A percentile compares a stretch with the other conserved stretches of the same genome.
Conservation (phyloP, 768 basidiomycete species). For the Cyathus striatus region DNA sequence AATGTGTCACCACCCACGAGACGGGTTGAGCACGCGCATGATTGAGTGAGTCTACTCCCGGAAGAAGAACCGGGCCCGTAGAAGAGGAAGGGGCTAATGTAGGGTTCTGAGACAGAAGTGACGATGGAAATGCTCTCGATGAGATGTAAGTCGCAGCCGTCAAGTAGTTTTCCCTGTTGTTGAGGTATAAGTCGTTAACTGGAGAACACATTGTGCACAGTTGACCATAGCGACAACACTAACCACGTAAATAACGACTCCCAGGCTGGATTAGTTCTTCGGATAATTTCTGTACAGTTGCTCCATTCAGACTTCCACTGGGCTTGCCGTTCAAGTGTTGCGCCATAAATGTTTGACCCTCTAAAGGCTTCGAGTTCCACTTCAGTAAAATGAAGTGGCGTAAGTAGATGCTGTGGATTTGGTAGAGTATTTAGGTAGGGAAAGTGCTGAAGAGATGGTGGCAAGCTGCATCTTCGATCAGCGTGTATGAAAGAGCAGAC, state of each 20-base stretch:
- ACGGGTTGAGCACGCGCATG: constrained; percentile 78
- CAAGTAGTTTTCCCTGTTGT: constrained; percentile 63
- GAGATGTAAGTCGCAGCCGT: constrained; percentile 74
- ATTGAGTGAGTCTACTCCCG: constrained; percentile 84
- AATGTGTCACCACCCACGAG: constrained; percentile 66
- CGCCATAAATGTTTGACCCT: constrained; percentile 80
- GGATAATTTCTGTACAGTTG: constrained; percentile 40
- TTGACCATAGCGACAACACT: constrained; percentile 11
- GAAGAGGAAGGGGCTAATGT: constrained; percentile 43
- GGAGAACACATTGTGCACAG: constrained; percentile 1
- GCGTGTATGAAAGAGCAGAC: constrained; percentile 5
- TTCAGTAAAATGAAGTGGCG: constrained; percentile 67
- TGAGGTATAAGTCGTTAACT: not conserved
- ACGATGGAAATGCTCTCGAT: constrained; percentile 88
- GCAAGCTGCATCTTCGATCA: constrained; percentile 10
- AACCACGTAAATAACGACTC: constrained; percentile 64
- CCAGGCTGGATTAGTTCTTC: constrained; percentile 31
- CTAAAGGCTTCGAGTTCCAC: constrained; percentile 61
- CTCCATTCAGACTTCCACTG: constrained; percentile 64
- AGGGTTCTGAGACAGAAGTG: constrained; percentile 56
- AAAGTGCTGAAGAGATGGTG: constrained; percentile 32
- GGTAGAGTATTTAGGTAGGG: constrained; percentile 74
- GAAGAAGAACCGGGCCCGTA: constrained; percentile 76
- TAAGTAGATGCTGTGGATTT: constrained; percentile 44
- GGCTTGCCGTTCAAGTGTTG: constrained; percentile 59